phyloP scores from a whole-genome alignment of 2,329 filamentous ascomycete genomes.

The Pseudogymnoascus sp. region DNA sequence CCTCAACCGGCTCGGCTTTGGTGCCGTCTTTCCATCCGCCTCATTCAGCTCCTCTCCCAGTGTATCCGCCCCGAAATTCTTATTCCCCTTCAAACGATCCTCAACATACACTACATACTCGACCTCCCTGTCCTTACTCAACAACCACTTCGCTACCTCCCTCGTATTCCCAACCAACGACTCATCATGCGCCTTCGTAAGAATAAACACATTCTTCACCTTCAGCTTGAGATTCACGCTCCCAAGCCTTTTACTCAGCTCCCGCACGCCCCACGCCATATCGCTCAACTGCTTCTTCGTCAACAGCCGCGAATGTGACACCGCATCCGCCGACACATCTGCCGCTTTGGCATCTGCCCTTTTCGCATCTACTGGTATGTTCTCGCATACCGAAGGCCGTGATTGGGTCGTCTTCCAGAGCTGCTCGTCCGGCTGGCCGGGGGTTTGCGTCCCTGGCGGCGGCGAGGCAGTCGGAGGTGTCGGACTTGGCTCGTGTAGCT shows the following conservation, averaged over 20 bases:
- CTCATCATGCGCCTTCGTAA: slow-evolving; percentile 88
- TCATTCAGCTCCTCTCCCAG: slow-evolving; percentile 39
- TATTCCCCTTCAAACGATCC: slow-evolving; percentile 62
- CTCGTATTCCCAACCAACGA: slow-evolving; percentile 70
- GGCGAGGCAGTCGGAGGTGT: neutral
- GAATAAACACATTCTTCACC: slow-evolving; percentile 74
- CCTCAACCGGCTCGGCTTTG: slow-evolving; percentile 46
- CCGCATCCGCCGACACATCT: neutral
- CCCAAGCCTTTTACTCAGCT: slow-evolving; percentile 78
- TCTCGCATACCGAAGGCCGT: neutral
- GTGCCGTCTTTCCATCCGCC: slow-evolving; percentile 25
- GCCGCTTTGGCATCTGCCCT: neutral
- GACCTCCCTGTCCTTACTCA: slow-evolving; percentile 60
- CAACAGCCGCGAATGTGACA: slow-evolving; percentile 59
- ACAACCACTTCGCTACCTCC: slow-evolving; percentile 71
- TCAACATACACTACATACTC: slow-evolving; percentile 79
- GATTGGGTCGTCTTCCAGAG: slow-evolving; percentile 38
- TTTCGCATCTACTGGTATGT: neutral
- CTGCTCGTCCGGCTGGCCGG: slow-evolving; percentile 50
- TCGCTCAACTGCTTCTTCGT: slow-evolving; percentile 93
- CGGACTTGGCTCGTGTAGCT: neutral
- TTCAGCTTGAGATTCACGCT: slow-evolving; percentile 76
- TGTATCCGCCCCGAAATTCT: slow-evolving; percentile 65
- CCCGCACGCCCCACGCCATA: slow-evolving; percentile 93
- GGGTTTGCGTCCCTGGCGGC: neutral